Conservation (phyloP, 768 basidiomycete genomes). For the Tulasnella calospora region DNA sequence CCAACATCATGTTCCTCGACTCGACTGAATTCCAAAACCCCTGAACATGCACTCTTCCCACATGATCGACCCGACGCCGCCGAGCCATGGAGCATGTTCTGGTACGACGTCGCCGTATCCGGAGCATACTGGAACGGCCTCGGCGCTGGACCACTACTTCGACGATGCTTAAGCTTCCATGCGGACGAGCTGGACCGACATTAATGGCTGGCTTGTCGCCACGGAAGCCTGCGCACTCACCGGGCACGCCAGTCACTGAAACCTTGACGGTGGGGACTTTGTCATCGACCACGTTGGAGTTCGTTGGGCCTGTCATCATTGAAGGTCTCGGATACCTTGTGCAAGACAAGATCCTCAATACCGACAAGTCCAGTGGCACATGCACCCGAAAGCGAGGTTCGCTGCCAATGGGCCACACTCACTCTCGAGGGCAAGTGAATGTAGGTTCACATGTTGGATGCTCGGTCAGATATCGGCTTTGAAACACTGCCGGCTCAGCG, state of each 20-base stretch:
- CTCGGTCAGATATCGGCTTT: conserved; percentile 65
- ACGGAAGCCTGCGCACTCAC: too few relatives aligned
- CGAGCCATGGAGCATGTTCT: too few relatives aligned
- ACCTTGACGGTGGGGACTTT: conserved; percentile 92
- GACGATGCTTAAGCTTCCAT: conserved; percentile 77
- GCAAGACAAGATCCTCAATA: conserved; percentile 79
- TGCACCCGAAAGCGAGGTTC: conserved; percentile 90
- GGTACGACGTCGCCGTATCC: conserved; percentile 50
- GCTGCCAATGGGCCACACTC: conserved; percentile 65
- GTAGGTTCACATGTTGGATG: conserved; percentile 59
- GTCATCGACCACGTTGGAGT: conserved; percentile 89
- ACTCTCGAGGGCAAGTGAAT: conserved; percentile 63
- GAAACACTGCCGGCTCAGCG: conserved; percentile 51
- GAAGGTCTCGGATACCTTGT: conserved; percentile 91
- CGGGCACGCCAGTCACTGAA: too few relatives aligned
- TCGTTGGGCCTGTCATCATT: conserved; percentile 90
- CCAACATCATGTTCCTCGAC: conserved; percentile 81
- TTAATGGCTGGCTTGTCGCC: too few relatives aligned
- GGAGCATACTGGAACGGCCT: conserved; percentile 92
- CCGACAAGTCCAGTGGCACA: conserved; percentile 73
- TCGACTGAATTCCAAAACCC: conserved; percentile 64
- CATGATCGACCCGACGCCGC: too few relatives aligned
- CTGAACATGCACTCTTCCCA: conserved; percentile 76
- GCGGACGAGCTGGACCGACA: too few relatives aligned
- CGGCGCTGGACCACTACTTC: conserved; percentile 79